Evolutionary conservation across 331 rosid species (phyloP), one percentile per base, ranked within the genome.

Genomic region (Dryas integrifolia): DNA sequence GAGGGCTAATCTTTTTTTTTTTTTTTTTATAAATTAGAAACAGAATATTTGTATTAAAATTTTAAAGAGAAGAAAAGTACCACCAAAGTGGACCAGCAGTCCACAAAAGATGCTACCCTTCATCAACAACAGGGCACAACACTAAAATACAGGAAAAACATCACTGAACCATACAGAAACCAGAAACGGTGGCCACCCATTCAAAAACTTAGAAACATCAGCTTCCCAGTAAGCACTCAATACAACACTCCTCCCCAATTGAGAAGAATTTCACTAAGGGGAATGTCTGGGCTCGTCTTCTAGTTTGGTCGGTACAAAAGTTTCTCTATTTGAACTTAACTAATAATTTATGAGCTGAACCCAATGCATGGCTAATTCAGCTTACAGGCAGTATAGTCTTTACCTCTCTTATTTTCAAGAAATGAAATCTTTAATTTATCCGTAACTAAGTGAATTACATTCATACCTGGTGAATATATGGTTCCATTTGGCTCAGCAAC

Each of bases 391-490:
- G 67, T 26, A 62, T 40, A 62, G n/a, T 40, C 67, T 41, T 60
- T 45, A 60, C 46, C 11, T 38, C 62, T 57, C 65, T 38, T 59
- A 38, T 53, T 41, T 13, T 11, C 15, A 41, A 55, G 52, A 69
- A 41, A 40, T 41, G 38, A 30, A 11, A 21, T 24, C 12, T 35
- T 43, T 53, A 63, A 35, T 15, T 30, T 41, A 43, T 40, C 12
- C 3, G 2, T 9, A 30, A 10, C 58, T n/a, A 78, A 58, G 9
- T 38, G 64, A 79, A 73, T 35, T 43, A 64, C 58, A 76, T 48
- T 72, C 18, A 38, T 88, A 94, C 98, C 98, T 94, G 96, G 81
- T 94, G 97, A 85, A 94, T 91, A 76, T 88, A 94, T 18, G 98
- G 97, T 76, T 94, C 98, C 98, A 94, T 80, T 82, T 88, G 92